A percentile compares a stretch with the other conserved stretches of the same genome.
phyloP scores from a whole-genome alignment of 805 yeast species.

The Henningerozyma blattae region DNA sequence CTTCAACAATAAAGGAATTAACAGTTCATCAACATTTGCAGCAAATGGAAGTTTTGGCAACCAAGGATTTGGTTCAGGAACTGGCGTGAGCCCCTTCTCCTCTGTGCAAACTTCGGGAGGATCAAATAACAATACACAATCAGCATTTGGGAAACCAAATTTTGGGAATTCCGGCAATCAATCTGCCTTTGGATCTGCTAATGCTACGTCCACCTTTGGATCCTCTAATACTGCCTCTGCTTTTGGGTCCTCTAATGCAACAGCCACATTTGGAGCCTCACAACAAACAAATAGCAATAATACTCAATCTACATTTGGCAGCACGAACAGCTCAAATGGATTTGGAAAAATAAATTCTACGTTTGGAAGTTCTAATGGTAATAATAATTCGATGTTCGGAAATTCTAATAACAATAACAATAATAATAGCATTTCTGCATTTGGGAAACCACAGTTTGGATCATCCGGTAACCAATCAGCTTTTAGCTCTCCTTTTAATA shows the following conservation, averaged over 20 bases:
- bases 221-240: conserved; percentile 9
- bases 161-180: too few relatives aligned
- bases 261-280: conserved; percentile 1
- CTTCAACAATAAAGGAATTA: neutral
- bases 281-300: conserved; percentile 2
- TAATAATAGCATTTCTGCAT: conserved; percentile 2
- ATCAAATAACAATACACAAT: conserved; percentile 1
- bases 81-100: conserved; percentile 1
- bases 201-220: neutral
- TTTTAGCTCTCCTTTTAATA: conserved; percentile 11
- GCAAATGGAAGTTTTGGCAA: conserved; percentile 4
- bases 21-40: neutral
- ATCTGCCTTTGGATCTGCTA: neutral
- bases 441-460: conserved; percentile 5
- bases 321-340: too few relatives aligned
- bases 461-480: neutral
- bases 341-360: too few relatives aligned
- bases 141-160: conserved; percentile 15
- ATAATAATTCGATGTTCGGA: conserved; percentile 1
- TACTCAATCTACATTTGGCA: conserved; percentile 7
- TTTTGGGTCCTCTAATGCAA: conserved; percentile 9
- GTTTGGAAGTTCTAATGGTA: neutral
- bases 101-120: neutral
- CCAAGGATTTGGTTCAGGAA: conserved; percentile 4
- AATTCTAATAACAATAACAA: conserved; percentile 3